Evolutionary conservation across 2,329 filamentous ascomycete genomes (phyloP).

Genomic region (Ophiostoma ulmi): DNA sequence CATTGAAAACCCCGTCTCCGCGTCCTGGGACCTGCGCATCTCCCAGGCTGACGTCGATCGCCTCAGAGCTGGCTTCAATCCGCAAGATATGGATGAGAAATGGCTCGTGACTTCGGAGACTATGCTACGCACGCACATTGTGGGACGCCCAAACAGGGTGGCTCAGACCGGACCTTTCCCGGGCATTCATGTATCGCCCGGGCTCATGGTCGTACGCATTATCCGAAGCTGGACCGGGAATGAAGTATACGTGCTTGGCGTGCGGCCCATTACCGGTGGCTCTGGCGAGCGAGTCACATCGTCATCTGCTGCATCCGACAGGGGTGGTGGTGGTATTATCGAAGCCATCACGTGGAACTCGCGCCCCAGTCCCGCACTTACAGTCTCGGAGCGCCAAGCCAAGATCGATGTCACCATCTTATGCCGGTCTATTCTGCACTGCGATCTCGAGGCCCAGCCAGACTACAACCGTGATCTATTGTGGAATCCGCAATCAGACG

Average conservation of each 20-base stretch:
- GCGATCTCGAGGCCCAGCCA: constrained; percentile 11
- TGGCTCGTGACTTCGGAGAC: constrained; percentile 14
- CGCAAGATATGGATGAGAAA: background rate
- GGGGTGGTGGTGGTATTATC: background rate
- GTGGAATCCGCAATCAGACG: background rate
- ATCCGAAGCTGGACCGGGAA: background rate
- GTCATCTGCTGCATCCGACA: background rate
- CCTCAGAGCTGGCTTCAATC: constrained; percentile 11
- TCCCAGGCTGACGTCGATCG: constrained; percentile 11
- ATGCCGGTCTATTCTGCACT: background rate
- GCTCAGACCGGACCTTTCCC: background rate
- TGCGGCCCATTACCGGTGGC: constrained; percentile 7
- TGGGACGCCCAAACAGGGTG: constrained; percentile 6
- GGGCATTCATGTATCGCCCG: background rate
- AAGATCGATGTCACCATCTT: constrained; percentile 14
- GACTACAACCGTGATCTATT: background rate
- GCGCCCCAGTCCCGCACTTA: background rate
- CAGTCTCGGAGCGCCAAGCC: constrained; percentile 13
- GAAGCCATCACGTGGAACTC: constrained; percentile 19
- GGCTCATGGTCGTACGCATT: constrained; percentile 11
- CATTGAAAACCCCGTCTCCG: constrained; percentile 4
- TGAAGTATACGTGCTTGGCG: constrained; percentile 4
- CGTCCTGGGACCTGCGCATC: constrained; percentile 13
- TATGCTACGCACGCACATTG: background rate
- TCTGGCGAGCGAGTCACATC: background rate